Percentiles rank a stretch among this genome's conserved stretches.
These are phyloP conservation scores for Rhizomucor pusillus DNA, from an alignment of 371 early-diverging fungal species.

Conservation along the genomic window DNA sequence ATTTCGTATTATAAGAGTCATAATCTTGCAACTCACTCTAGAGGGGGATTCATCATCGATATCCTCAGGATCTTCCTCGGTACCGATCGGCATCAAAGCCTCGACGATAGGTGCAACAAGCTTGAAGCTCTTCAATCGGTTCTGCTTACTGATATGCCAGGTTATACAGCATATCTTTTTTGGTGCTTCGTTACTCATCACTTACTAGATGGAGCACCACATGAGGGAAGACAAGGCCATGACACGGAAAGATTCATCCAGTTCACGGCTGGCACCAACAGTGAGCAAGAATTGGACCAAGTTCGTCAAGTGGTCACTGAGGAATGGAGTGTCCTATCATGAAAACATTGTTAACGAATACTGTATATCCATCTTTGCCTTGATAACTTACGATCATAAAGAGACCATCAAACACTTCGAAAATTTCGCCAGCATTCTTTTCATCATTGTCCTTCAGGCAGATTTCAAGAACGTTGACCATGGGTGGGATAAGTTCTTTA, in stretches of 20 bases:
- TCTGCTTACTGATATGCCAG: conserved; percentile 55
- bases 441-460: conserved; percentile 71
- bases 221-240: conserved; percentile 79
- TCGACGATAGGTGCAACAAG: conserved; percentile 73
- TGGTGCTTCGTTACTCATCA: conserved; percentile 8
- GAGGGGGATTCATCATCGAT: conserved; percentile 80
- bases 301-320: conserved; percentile 69
- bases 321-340: conserved; percentile 67
- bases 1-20: no score
- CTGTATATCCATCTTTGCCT: background rate
- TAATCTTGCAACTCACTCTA: conserved; percentile 13
- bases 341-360: background rate
- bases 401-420: conserved; percentile 82
- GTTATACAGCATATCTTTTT: background rate
- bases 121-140: conserved; percentile 73
- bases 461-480: conserved; percentile 81
- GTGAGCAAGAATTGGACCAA: conserved; percentile 74
- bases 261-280: conserved; percentile 59
- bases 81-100: conserved; percentile 74
- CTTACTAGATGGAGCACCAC: conserved; percentile 75
- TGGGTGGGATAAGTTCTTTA: conserved; percentile 65
- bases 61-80: conserved; percentile 81
- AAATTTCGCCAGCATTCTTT: conserved; percentile 69
- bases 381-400: conserved; percentile 53
- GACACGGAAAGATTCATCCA: conserved; percentile 68